Percentiles rank a stretch among this genome's conserved stretches.
phyloP scores from a whole-genome alignment of 2,329 filamentous ascomycete genomes.

The Westerdykella ornata region DNA sequence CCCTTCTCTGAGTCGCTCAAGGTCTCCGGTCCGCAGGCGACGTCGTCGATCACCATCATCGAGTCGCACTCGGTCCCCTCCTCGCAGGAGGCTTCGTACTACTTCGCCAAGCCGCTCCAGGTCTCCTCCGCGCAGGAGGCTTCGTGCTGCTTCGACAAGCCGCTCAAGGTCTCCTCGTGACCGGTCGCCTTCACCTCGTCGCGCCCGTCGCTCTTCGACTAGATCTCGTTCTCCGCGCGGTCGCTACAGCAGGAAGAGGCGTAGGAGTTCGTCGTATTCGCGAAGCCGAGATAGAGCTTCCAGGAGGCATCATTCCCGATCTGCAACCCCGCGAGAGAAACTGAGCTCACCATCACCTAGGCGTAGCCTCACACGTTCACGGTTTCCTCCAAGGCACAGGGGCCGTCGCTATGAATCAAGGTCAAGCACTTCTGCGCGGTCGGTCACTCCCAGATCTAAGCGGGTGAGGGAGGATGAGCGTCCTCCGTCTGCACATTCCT shows the following conservation, averaged over 20 bases:
- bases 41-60: conserved; percentile 6
- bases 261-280: conserved; percentile 25
- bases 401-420: conserved; percentile 31
- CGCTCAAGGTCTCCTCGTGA: conserved; percentile 38
- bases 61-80: conserved; percentile 31
- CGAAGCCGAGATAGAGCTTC: conserved; percentile 22
- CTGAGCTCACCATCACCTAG: conserved; percentile 52
- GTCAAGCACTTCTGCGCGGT: conserved; percentile 34
- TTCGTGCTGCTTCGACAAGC: conserved; percentile 12
- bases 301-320: conserved; percentile 42
- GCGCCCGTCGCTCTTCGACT: conserved; percentile 8
- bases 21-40: conserved; percentile 30
- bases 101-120: conserved; percentile 32
- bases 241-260: conserved; percentile 10
- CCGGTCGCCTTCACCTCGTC: conserved; percentile 22
- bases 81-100: neutral
- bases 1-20: conserved; percentile 20
- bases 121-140: conserved; percentile 35
- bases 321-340: conserved; percentile 43
- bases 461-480: conserved; percentile 33
- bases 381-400: conserved; percentile 23
- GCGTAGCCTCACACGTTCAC: conserved; percentile 11
- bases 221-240: conserved; percentile 14
- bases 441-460: conserved; percentile 35
- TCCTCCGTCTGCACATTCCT: conserved; percentile 42